Percentiles rank a stretch among this genome's conserved stretches.
These are phyloP conservation scores for Diplocarpon mali DNA, from an alignment of 2,329 filamentous ascomycete genomes.

Conservation along the genomic window DNA sequence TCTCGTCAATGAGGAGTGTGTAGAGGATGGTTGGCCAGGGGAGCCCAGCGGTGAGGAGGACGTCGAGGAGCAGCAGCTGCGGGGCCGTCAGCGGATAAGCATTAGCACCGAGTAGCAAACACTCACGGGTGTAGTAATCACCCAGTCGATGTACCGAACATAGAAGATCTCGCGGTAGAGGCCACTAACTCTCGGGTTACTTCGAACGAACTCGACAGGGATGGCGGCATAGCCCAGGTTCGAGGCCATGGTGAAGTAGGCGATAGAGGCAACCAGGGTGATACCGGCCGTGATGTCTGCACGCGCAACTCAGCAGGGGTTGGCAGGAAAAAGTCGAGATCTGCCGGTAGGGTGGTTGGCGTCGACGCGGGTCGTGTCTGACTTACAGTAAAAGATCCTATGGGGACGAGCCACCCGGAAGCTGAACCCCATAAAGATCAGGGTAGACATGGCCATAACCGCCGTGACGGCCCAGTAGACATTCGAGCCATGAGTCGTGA, in stretches of 20 bases:
- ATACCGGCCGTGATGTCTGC: conserved; percentile 3
- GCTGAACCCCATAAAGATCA: conserved; percentile 41
- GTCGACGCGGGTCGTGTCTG: not conserved
- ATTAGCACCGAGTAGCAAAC: not conserved
- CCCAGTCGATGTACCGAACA: conserved; percentile 55
- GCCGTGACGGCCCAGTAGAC: conserved; percentile 53
- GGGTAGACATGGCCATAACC: conserved; percentile 43
- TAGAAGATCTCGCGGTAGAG: conserved; percentile 54
- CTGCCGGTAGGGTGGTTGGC: no score
- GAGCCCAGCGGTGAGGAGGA: conserved; percentile 52
- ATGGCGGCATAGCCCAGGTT: conserved; percentile 54
- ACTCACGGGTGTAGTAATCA: conserved; percentile 45
- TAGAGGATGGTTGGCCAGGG: conserved; percentile 54
- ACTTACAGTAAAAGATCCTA: conserved; percentile 45
- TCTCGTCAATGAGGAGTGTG: conserved; percentile 48
- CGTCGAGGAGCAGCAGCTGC: conserved; percentile 44
- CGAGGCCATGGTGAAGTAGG: conserved; percentile 49
- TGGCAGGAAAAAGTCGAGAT: not conserved
- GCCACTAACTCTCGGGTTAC: conserved; percentile 34
- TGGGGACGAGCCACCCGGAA: conserved; percentile 42
- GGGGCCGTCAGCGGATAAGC: not conserved
- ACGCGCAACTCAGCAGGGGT: not conserved
- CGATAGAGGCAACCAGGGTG: conserved; percentile 3
- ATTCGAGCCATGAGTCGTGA: conserved; percentile 48
- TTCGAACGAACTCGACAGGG: conserved; percentile 44